Conservation (phyloP, 257 asterid genomes). For the Solanum pimpinellifolium region DNA sequence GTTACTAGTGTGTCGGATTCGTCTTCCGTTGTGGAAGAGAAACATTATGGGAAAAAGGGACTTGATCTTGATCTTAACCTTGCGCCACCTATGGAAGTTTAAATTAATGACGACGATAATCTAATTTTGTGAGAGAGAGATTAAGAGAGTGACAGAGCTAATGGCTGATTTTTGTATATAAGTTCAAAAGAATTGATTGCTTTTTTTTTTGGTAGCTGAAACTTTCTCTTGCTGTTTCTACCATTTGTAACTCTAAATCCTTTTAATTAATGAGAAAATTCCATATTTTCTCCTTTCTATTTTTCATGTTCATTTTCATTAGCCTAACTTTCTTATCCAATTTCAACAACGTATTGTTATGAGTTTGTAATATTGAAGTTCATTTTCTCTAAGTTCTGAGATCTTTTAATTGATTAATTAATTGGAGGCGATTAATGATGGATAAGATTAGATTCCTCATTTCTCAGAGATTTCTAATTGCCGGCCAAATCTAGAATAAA, state of each 20-base stretch:
- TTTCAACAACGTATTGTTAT: background rate
- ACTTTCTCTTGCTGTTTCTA: conserved; percentile 29
- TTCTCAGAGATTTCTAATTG: background rate
- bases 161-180: conserved; percentile 37
- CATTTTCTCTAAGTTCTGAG: background rate
- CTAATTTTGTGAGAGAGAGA: background rate
- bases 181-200: background rate
- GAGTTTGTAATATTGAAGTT: background rate
- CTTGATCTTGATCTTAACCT: conserved; percentile 72
- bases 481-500: background rate
- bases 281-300: background rate
- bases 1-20: conserved; percentile 46
- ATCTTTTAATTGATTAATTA: background rate
- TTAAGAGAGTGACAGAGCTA: conserved; percentile 3
- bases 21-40: conserved; percentile 83
- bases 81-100: conserved; percentile 60
- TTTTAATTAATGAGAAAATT: background rate
- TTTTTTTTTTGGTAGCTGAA: conserved; percentile 24
- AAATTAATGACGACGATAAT: background rate
- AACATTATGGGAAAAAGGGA: conserved; percentile 32
- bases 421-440: background rate
- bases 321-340: no score
- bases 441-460: background rate
- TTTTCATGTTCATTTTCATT: no score
- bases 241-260: conserved; percentile 1